These are phyloP conservation scores for Xylaria telfairii DNA, from an alignment of 495 filamentous ascomycete species.

Conservation along the genomic window DNA sequence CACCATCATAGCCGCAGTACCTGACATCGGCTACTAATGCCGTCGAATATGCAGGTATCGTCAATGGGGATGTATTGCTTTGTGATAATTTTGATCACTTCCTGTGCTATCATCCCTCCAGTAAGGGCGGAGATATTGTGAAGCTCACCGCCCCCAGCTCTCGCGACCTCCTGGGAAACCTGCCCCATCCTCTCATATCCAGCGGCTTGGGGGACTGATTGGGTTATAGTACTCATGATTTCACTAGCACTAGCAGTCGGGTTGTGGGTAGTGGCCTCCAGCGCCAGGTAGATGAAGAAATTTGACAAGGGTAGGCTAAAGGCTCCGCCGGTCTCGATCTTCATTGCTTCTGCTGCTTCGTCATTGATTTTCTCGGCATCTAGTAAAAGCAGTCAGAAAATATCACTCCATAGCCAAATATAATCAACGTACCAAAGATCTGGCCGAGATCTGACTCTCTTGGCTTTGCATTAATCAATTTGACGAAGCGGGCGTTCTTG, in stretches of 20 bases:
- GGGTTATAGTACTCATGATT: constrained; percentile 48
- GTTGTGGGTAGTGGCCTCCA: constrained; percentile 60
- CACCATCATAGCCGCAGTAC: constrained; percentile 62
- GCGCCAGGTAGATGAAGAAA: constrained; percentile 79
- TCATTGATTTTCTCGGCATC: constrained; percentile 47
- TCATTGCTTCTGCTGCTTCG: constrained; percentile 49
- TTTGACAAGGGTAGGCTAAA: constrained; percentile 62
- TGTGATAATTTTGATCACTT: constrained; percentile 94
- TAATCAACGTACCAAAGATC: constrained; percentile 35
- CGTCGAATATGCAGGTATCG: constrained; percentile 93
- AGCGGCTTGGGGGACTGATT: constrained; percentile 52
- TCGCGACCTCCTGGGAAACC: constrained; percentile 69
- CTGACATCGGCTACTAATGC: constrained; percentile 77
- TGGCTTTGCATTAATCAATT: constrained; percentile 68
- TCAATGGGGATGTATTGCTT: constrained; percentile 96
- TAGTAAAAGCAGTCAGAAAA: constrained; percentile 21
- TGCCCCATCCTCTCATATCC: constrained; percentile 54
- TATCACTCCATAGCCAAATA: constrained; percentile 19
- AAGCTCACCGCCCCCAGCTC: constrained; percentile 84
- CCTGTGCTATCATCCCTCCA: constrained; percentile 92
- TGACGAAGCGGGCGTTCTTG: constrained; percentile 93
- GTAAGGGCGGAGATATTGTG: constrained; percentile 93
- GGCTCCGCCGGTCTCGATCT: constrained; percentile 37
- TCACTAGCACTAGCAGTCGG: constrained; percentile 53
- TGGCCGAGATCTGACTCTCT: constrained; percentile 34